These are phyloP conservation scores for Colletotrichum sp. DNA, from an alignment of 2,329 filamentous ascomycete species.

Conservation along the genomic window DNA sequence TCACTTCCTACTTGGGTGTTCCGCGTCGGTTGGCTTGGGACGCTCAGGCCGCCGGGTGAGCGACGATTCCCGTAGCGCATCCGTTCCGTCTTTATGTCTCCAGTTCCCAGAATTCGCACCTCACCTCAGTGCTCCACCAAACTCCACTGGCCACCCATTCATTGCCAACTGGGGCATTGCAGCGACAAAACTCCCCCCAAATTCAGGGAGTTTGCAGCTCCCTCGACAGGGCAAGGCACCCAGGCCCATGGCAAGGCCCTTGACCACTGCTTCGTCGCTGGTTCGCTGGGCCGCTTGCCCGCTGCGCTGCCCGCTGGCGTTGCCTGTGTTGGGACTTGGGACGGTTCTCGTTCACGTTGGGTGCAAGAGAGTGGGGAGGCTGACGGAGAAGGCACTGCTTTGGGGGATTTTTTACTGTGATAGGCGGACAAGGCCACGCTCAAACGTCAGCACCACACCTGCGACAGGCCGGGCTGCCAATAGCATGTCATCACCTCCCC, in stretches of 20 bases:
- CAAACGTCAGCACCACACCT: slow-evolving; percentile 10
- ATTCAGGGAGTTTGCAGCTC: neutral
- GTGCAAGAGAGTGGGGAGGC: neutral
- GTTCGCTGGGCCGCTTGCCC: neutral
- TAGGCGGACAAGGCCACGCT: neutral
- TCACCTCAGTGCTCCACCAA: neutral
- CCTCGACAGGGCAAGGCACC: neutral
- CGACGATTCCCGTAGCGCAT: slow-evolving; percentile 15
- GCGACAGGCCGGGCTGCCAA: neutral
- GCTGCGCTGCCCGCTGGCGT: neutral
- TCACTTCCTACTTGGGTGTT: neutral
- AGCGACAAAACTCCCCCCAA: neutral
- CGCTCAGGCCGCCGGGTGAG: slow-evolving; percentile 20
- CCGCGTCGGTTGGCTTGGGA: neutral
- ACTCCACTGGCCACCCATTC: neutral
- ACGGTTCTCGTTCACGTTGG: neutral
- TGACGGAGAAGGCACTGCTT: neutral
- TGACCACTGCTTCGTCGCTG: neutral
- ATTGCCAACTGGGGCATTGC: neutral
- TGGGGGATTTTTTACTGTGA: neutral
- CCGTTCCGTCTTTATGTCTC: neutral
- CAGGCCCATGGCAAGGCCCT: slow-evolving; percentile 3
- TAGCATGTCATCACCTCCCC: neutral
- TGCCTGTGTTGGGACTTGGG: neutral
- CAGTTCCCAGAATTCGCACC: neutral